phyloP scores from a whole-genome alignment of 2,329 filamentous ascomycete genomes.

The Trichoderma atrobrunneum region DNA sequence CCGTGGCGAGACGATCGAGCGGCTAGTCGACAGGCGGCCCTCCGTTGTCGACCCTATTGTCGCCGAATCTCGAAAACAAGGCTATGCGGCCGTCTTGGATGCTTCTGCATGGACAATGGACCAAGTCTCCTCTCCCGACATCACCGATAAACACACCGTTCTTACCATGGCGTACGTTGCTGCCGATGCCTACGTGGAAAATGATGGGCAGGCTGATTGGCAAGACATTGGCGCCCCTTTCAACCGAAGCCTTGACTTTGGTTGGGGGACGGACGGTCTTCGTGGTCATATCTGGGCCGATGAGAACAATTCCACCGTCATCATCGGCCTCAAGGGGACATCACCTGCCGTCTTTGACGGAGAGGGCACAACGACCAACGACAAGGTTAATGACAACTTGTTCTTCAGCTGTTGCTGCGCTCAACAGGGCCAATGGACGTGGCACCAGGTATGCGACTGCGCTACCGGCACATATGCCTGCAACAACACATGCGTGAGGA shows the following conservation, averaged over 20 bases:
- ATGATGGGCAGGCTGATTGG: slow-evolving; percentile 73
- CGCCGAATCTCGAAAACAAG: slow-evolving; percentile 65
- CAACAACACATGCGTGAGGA: slow-evolving; percentile 83
- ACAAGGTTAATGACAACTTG: slow-evolving; percentile 96
- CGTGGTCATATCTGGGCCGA: slow-evolving; percentile 92
- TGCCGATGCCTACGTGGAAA: slow-evolving; percentile 80
- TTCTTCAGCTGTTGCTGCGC: slow-evolving; percentile 98
- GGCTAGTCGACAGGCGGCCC: slow-evolving; percentile 74
- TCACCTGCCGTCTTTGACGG: slow-evolving; percentile 90
- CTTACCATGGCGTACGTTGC: slow-evolving; percentile 85
- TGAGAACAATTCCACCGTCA: slow-evolving; percentile 77
- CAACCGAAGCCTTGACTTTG: slow-evolving; percentile 86
- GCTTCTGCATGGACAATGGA: slow-evolving; percentile 81
- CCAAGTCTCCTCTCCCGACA: slow-evolving; percentile 71
- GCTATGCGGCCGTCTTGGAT: slow-evolving; percentile 64
- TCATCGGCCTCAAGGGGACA: slow-evolving; percentile 92
- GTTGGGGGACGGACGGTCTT: slow-evolving; percentile 86
- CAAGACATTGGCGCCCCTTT: slow-evolving; percentile 73
- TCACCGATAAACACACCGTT: slow-evolving; percentile 81
- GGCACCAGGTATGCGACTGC: slow-evolving; percentile 91
- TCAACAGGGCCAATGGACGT: slow-evolving; percentile 85
- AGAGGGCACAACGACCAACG: slow-evolving; percentile 93
- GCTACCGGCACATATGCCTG: slow-evolving; percentile 83
- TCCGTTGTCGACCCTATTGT: slow-evolving; percentile 77
- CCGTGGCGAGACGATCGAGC: slow-evolving; percentile 67